phyloP scores from a whole-genome alignment of 2,329 filamentous ascomycete species.

The Ascochyta clinopodiicola region DNA sequence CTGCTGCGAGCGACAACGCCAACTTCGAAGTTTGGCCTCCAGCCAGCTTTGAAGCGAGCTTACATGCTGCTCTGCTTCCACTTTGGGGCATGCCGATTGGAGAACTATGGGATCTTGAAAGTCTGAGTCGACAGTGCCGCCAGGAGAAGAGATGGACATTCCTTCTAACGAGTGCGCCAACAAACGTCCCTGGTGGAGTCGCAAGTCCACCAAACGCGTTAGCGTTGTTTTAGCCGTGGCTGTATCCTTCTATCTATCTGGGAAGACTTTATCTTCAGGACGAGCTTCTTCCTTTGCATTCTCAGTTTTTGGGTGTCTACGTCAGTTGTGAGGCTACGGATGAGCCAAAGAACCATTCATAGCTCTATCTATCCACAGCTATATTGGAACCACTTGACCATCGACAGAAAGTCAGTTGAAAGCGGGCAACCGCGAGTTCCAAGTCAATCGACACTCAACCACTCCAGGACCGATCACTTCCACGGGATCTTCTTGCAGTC shows the following conservation, averaged over 20 bases:
- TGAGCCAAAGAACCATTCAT: not conserved
- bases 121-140: constrained; percentile 36
- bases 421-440: not conserved
- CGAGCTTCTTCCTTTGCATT: not conserved
- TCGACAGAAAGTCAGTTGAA: not conserved
- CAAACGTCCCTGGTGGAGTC: constrained; percentile 35
- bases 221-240: constrained; percentile 23
- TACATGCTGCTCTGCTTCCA: constrained; percentile 33
- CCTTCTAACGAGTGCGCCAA: constrained; percentile 63
- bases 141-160: constrained; percentile 51
- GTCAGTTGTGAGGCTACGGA: not conserved
- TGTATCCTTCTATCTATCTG: not conserved
- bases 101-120: constrained; percentile 47
- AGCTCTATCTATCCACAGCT: not conserved
- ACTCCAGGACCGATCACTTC: not conserved
- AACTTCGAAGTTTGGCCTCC: constrained; percentile 44
- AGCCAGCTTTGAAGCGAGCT: constrained; percentile 19
- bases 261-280: not conserved
- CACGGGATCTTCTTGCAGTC: constrained; percentile 15
- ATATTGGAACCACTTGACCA: not conserved
- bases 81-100: constrained; percentile 45
- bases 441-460: not conserved
- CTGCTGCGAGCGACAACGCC: constrained; percentile 42
- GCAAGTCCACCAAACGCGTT: constrained; percentile 40
- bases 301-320: not conserved